Evolutionary conservation across 352 stramenopile genomes (phyloP), one percentile per base, ranked within the genome.

Genomic region (Globisporangium iwayamae): DNA sequence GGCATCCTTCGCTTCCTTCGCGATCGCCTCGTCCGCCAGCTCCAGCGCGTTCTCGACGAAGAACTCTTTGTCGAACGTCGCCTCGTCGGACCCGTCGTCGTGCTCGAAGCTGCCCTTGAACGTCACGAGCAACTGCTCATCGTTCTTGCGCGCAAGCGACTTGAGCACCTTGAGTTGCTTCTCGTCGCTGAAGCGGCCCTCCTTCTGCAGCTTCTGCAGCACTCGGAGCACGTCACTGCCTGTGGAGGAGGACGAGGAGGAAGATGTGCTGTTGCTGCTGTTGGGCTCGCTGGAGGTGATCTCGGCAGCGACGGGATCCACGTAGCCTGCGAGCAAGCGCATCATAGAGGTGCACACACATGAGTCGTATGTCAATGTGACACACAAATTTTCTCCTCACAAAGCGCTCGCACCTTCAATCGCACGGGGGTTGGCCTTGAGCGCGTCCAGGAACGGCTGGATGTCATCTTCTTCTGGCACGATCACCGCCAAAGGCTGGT

Each of bases 41-140:
- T 96, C 87, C 51, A 83, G 52, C 45, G 85, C 86, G 62, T 91
- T 93, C 55, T 96, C 83, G 38, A 93, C 76, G 57, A 96, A 96
- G 70, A 93, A 93, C 1, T 74, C 72, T 56, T 81, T 87, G 68
- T 96, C 85, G 63, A 96, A 93, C 14, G 69, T 72, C 20, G 72
- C 67, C 50, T 85, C 75, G 54, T 85, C 68, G 53, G 83, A 62
- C 39, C 30, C 30, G 30, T 73, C 66, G 4, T 76, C 81, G 62
- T 76, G 69, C 36, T 83, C 75, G 46, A 91, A 93, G 68, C 85
- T 94, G 46, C 80, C 87, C 46, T 82, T 84, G 74, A 81, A 96
- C 34, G 86, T 91, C 38, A 85, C 83, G 22, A 94, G 78, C 60
- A 96, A 61, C 62, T 91, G 73, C 18, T 76, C 67, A 64, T 96